Evolutionary conservation across 1,284 basidiomycete species (phyloP).

Genomic region (Trichosporon ovoides): DNA sequence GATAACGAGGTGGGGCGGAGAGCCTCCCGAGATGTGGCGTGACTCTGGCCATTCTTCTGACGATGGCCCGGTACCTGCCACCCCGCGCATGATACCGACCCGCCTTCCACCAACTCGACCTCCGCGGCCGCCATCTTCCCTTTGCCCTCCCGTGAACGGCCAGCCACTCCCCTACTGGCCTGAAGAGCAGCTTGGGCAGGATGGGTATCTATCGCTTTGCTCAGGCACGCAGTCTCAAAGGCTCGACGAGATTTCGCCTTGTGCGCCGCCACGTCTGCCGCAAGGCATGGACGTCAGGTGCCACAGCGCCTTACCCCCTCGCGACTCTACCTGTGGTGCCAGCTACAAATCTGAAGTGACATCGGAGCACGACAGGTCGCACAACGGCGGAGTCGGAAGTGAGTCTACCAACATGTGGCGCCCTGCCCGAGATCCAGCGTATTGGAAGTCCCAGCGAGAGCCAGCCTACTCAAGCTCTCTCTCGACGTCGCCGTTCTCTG

Average conservation of each 20-base stretch:
- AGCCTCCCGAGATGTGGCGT: conserved; percentile 4
- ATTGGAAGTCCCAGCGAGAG: background rate
- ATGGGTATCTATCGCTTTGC: background rate
- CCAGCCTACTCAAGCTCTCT: background rate
- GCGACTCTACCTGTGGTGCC: background rate
- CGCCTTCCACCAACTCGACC: background rate
- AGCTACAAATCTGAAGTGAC: background rate
- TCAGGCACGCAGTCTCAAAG: background rate
- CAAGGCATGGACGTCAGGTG: background rate
- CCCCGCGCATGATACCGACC: background rate
- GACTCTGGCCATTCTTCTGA: conserved; percentile 3
- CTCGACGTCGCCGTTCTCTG: background rate
- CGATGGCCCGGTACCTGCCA: background rate
- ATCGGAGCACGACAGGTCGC: background rate
- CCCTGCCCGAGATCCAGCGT: background rate
- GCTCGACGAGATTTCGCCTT: background rate
- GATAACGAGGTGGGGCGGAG: background rate
- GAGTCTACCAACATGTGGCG: background rate
- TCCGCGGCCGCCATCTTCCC: background rate
- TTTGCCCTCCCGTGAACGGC: background rate
- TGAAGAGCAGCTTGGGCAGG: background rate
- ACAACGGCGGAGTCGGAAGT: background rate
- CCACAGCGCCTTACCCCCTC: background rate
- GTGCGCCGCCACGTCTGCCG: background rate
- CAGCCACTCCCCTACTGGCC: background rate